phyloP scores from a whole-genome alignment of 257 asterid genomes.

The Salvia rosmarinus region DNA sequence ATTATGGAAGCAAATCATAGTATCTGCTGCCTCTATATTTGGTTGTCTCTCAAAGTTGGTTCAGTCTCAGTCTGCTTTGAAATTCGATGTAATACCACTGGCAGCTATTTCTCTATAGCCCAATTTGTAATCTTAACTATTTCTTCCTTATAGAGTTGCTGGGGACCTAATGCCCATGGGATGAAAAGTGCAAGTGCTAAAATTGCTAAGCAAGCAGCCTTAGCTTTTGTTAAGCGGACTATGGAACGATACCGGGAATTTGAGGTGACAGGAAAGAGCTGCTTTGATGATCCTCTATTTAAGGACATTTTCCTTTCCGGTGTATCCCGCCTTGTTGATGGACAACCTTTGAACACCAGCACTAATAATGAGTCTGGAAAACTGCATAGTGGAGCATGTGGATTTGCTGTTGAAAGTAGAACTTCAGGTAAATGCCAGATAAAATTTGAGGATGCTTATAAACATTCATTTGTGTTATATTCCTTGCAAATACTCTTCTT shows the following conservation, averaged over 20 bases:
- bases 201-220: conserved; percentile 85
- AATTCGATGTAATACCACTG: conserved; percentile 4
- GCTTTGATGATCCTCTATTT: conserved; percentile 71
- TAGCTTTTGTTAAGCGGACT: conserved; percentile 78
- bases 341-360: conserved; percentile 47
- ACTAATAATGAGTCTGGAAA: conserved; percentile 58
- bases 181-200: conserved; percentile 82
- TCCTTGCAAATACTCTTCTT: conserved; percentile 11
- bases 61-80: conserved; percentile 3
- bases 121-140: not conserved
- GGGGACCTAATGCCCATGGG: conserved; percentile 82
- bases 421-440: conserved; percentile 58
- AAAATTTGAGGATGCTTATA: conserved; percentile 26
- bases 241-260: conserved; percentile 72
- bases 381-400: conserved; percentile 52
- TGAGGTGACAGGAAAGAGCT: conserved; percentile 71
- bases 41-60: conserved; percentile 8
- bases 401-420: conserved; percentile 62
- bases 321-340: conserved; percentile 56
- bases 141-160: conserved; percentile 56
- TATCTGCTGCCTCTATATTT: conserved; percentile 16
- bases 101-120: conserved; percentile 10
- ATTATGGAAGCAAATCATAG: conserved; percentile 15
- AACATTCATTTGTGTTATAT: conserved; percentile 10
- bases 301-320: conserved; percentile 75